Evolutionary conservation across 2,329 filamentous ascomycete species (phyloP), one percentile per base, ranked within the genome.

Genomic region (Trichophyton schoenleinii): DNA sequence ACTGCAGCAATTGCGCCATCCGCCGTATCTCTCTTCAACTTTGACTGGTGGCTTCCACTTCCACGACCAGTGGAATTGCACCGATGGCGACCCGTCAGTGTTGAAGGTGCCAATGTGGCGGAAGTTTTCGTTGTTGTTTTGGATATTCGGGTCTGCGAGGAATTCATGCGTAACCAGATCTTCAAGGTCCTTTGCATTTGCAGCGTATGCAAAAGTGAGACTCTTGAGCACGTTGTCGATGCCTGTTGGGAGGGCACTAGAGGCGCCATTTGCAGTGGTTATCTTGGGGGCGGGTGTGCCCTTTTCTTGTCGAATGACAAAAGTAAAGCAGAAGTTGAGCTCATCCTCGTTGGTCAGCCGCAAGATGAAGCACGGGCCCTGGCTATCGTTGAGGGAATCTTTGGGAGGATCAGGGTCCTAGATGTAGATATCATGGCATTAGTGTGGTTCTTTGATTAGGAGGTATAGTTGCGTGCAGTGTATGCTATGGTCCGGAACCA

Each of bases 71-170:
- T 92, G 87, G 71, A 96, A 96, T 38, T 90, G 86, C 34, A 95
- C 87, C 1, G 89, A 92, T 5, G 87, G 79, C 68, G 80, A 89
- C n/a, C 92, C 91, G 36, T 82, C 85, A 0, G 94, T 99, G 2
- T 83, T 82, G 71, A 88, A 96, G 72, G 96, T 91, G 2, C 94
- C 94, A n/a, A 99, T 86, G 52, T 97, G 81, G 69, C 95, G 88
- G 44, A 99, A 94, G 71, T 97, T 97, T 60, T 91, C 83, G 71
- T 96, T 97, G 72, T 95, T 97, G 72, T 95, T 97, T 78, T 99
- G 94, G 61, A 99, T 79, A 70, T 99, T 99, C 0, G 94, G 94
- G 70, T 99, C 91, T 66, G 92, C 91, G 68, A 97, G 91, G 69
- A 99, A 97, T 73, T 99, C 94, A 68, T 91, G 82, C 15, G 92